Percentiles rank a stretch among this genome's conserved stretches.
Evolutionary conservation across 2,329 filamentous ascomycete species (phyloP).

Genomic region (Fusarium chuoi): DNA sequence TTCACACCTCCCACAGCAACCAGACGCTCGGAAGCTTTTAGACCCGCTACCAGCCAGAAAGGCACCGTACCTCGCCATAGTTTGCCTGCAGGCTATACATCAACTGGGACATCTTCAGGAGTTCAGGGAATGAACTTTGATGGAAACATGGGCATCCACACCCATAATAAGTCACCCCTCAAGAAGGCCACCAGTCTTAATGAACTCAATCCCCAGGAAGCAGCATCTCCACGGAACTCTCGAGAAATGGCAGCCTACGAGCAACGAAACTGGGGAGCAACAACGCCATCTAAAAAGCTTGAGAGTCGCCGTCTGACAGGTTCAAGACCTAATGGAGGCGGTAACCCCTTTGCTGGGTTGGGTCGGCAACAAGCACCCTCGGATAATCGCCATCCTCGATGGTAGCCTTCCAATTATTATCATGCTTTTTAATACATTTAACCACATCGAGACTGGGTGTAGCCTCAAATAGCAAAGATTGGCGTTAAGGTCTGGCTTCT

Average conservation of each 20-base stretch:
- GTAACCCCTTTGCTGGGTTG: conserved; percentile 54
- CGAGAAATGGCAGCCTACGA: conserved; percentile 70
- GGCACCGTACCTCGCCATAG: conserved; percentile 48
- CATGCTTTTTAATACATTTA: conserved; percentile 9
- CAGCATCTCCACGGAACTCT: conserved; percentile 65
- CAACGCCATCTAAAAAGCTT: conserved; percentile 54
- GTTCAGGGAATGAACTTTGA: conserved; percentile 58
- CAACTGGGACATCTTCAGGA: conserved; percentile 43
- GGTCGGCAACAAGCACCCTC: conserved; percentile 50
- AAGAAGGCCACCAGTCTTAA: conserved; percentile 77
- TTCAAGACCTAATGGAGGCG: conserved; percentile 36
- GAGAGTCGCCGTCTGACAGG: conserved; percentile 45
- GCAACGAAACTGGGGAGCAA: conserved; percentile 55
- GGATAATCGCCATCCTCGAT: conserved; percentile 55
- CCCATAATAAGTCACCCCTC: conserved; percentile 83
- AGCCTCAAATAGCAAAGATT: conserved; percentile 1
- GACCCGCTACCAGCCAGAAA: conserved; percentile 44
- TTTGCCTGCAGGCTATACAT: conserved; percentile 48
- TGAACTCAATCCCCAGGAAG: conserved; percentile 59
- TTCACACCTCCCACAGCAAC: conserved; percentile 54
- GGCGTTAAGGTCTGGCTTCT: conserved; percentile 31
- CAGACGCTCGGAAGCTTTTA: conserved; percentile 51
- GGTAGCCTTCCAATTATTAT: conserved; percentile 32
- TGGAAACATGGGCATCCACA: conserved; percentile 82
- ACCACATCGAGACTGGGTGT: background rate